Conservation (phyloP, 1,284 basidiomycete genomes). For the Termitomyces sp. region DNA sequence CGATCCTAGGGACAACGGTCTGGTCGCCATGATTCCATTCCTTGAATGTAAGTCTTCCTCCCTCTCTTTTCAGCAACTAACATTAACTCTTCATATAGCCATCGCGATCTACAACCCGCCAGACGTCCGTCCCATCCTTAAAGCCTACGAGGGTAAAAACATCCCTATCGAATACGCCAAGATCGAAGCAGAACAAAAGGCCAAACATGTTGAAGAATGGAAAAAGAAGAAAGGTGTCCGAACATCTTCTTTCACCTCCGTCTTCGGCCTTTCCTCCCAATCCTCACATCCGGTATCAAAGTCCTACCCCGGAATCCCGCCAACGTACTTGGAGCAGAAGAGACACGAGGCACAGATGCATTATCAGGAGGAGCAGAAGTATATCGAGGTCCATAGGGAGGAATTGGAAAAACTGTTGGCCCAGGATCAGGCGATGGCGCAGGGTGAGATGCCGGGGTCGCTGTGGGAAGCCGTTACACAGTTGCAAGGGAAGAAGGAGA, state of each 20-base stretch:
- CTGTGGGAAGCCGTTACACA: conserved; percentile 42
- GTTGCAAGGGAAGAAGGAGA: conserved; percentile 23
- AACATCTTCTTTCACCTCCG: conserved; percentile 51
- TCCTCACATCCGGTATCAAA: conserved; percentile 5
- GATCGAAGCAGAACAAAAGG: conserved; percentile 79
- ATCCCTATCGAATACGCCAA: conserved; percentile 88
- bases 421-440: conserved; percentile 78
- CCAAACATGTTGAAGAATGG: conserved; percentile 80
- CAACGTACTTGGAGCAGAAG: conserved; percentile 88
- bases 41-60: conserved; percentile 68
- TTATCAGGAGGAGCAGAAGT: conserved; percentile 87
- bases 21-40: conserved; percentile 93
- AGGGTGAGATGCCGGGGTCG: conserved; percentile 38
- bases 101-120: conserved; percentile 80
- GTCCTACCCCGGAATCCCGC: conserved; percentile 41
- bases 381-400: conserved; percentile 77
- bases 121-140: conserved; percentile 85
- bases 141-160: conserved; percentile 84
- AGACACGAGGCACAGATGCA: conserved; percentile 80
- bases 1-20: conserved; percentile 70
- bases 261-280: conserved; percentile 45
- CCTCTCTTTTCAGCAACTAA: not conserved
- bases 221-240: conserved; percentile 48
- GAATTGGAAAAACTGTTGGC: conserved; percentile 77
- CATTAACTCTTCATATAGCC: conserved; percentile 39